Percentiles rank a stretch among this genome's conserved stretches.
Evolutionary conservation across 78 protist species (phyloP).

Genomic region (Dictyostelium capitatum): DNA sequence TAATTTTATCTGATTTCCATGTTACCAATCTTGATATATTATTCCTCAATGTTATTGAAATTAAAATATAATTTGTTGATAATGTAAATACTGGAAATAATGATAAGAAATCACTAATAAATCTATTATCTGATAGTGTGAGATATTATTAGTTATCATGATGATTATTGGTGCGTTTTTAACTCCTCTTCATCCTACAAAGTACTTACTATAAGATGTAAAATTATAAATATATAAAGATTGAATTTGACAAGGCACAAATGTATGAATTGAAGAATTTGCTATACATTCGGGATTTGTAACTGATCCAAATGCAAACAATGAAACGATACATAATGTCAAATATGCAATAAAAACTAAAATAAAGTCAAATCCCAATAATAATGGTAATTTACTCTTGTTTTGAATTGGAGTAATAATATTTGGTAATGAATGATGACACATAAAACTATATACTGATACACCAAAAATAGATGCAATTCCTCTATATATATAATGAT

Average conservation of each 20-base stretch:
- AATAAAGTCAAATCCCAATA: constrained; percentile 71
- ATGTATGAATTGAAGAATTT: constrained; percentile 21
- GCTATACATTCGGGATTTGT: constrained; percentile 42
- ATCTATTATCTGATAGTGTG: constrained; percentile 21
- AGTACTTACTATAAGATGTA: constrained; percentile 71
- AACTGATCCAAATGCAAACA: constrained; percentile 82
- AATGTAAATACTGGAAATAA: constrained; percentile 87
- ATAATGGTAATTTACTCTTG: constrained; percentile 23
- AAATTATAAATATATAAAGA: constrained; percentile 52
- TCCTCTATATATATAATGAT: neutral
- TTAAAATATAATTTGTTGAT: constrained; percentile 87
- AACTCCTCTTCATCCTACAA: too few relatives aligned
- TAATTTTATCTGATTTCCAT: constrained; percentile 31
- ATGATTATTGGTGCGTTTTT: too few relatives aligned
- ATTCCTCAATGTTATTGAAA: constrained; percentile 86
- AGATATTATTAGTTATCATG: neutral
- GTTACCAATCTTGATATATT: constrained; percentile 71
- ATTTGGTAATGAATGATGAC: constrained; percentile 82
- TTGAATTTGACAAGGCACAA: constrained; percentile 78
- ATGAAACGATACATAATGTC: constrained; percentile 75
- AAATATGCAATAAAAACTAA: constrained; percentile 64
- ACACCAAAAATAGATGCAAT: constrained; percentile 84
- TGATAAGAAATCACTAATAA: constrained; percentile 74
- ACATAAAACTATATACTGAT: constrained; percentile 86
- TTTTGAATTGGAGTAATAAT: constrained; percentile 80